Evolutionary conservation across 225 moss, liverwort and hornwort genomes (phyloP), one percentile per base, ranked within the genome.

Genomic region (Rhytidiadelphus loreus): DNA sequence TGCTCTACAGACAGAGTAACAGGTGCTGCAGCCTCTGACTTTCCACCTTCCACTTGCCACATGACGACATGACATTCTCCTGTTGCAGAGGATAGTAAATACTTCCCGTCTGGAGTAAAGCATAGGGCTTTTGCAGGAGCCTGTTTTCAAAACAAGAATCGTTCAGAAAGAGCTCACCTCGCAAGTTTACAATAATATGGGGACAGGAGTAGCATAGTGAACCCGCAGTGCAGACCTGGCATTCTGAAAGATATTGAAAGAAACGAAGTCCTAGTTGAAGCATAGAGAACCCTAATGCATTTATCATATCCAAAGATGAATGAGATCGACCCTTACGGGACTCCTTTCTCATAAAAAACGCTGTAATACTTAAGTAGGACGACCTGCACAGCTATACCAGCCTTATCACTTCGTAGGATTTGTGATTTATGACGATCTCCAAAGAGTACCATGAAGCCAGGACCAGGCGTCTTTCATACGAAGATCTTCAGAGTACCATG

Each of bases 51-150:
- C 58, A 92, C 91, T 73, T 88, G 85, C 99, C 99, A 99, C 60
- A 99, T 87, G 43, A 95, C 95, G 35, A 97, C 94, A 84, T 97
- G 95, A 57, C 96, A 91, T 88, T 99, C 99, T 86, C 94, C 96
- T 53, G 71, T 91, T 77, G 97, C 96, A 85, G 95, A 94, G 20
- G 99, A 97, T 23, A 97, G 85, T 22, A 95, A 68, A 71, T 96
- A 93, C 85, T 95, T 93, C 32, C 97, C 97, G 81, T 96, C 97
- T 88, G 93, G 46, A 84, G 96, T 96, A 91, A 97, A 97, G 55
- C 93, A 88, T 70, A 99, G 43, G 26, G 95, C 92, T 86, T 91
- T 96, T 35, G 91, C 99, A 84, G 92, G 91, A 85, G 96, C 90
- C 98, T 99, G 93, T 75, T 20, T 80, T 28, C 48, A 55, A 32